Conservation (phyloP, 257 asterid genomes). For the Misopates orontium region DNA sequence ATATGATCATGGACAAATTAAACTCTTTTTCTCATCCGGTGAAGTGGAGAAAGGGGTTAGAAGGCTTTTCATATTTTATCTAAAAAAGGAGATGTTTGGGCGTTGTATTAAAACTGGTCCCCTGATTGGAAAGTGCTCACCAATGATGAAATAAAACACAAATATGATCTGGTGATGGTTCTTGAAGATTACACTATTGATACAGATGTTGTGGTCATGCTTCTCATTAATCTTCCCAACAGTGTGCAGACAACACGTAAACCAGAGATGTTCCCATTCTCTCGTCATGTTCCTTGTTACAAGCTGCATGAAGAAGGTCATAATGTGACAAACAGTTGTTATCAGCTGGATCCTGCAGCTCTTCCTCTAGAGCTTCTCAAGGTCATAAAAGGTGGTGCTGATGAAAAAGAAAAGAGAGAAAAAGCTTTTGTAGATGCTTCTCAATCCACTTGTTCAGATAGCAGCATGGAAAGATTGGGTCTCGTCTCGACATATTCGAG, state of each 20-base stretch:
- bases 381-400: slow-evolving; percentile 35
- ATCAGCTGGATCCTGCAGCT: slow-evolving; percentile 83
- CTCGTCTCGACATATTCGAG: too few species aligned
- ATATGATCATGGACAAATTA: slow-evolving; percentile 29
- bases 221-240: slow-evolving; percentile 59
- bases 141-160: slow-evolving; percentile 43
- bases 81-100: slow-evolving; percentile 73
- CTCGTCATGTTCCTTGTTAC: slow-evolving; percentile 68
- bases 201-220: slow-evolving; percentile 48
- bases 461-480: too few species aligned
- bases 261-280: slow-evolving; percentile 64
- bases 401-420: slow-evolving; percentile 27
- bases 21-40: slow-evolving; percentile 68
- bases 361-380: slow-evolving; percentile 66
- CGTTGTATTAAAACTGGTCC: slow-evolving; percentile 71
- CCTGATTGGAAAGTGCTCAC: slow-evolving; percentile 61
- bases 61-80: slow-evolving; percentile 64
- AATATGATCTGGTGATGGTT: slow-evolving; percentile 66
- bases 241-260: slow-evolving; percentile 45
- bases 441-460: too few species aligned
- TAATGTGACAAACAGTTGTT: slow-evolving; percentile 45
- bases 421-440: neutral
- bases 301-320: slow-evolving; percentile 53
- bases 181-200: slow-evolving; percentile 50
- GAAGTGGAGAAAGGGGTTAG: slow-evolving; percentile 50